Conservation (phyloP, 2,329 filamentous ascomycete species). For the Incumbomyces lentus region DNA sequence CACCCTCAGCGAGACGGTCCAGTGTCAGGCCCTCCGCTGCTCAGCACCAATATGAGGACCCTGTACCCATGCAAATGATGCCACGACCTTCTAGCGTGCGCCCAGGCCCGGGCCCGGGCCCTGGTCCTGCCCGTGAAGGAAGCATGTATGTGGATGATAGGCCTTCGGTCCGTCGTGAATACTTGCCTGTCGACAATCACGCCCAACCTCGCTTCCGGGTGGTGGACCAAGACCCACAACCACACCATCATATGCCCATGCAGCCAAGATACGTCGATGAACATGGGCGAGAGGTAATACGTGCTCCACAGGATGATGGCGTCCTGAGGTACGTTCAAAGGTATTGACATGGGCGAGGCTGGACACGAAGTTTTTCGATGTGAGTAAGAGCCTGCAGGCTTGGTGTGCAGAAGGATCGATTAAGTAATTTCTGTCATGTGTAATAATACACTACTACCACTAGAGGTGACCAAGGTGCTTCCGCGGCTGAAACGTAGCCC, state of each 20-base stretch:
- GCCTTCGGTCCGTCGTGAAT: conserved; percentile 11
- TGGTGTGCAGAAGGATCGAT: not conserved
- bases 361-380: not conserved
- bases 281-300: conserved; percentile 16
- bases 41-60: conserved; percentile 32
- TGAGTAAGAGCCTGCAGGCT: not conserved
- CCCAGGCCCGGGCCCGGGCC: conserved; percentile 16
- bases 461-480: no score
- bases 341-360: conserved; percentile 13
- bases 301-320: conserved; percentile 11
- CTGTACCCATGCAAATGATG: conserved; percentile 25
- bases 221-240: conserved; percentile 10
- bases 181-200: conserved; percentile 14
- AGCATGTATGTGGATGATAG: conserved; percentile 27
- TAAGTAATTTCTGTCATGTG: no score
- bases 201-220: conserved; percentile 17
- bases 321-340: conserved; percentile 15
- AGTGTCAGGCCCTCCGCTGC: conserved; percentile 47
- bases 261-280: conserved; percentile 15
- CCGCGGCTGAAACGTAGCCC: no score
- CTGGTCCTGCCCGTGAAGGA: conserved; percentile 29
- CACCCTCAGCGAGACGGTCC: conserved; percentile 47
- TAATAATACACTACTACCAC: no score
- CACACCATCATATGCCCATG: conserved; percentile 12
- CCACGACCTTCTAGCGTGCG: conserved; percentile 34